Percentiles rank a stretch among this genome's conserved stretches.
Conservation (phyloP, 2,329 filamentous ascomycete species). For the Thielaviopsis euricoi region DNA sequence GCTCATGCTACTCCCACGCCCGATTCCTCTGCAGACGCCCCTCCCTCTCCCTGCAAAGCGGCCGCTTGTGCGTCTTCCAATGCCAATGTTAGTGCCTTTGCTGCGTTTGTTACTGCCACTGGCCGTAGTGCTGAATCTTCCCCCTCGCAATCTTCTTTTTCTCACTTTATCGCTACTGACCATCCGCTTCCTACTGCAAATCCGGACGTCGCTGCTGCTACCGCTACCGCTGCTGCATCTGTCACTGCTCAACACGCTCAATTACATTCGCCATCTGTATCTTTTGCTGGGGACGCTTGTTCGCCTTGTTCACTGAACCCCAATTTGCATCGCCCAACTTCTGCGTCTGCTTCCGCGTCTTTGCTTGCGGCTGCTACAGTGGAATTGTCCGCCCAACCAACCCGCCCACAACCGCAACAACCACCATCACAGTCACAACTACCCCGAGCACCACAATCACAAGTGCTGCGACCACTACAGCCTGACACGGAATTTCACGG, state of each 20-base stretch:
- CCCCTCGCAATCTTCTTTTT: background rate
- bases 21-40: background rate
- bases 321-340: background rate
- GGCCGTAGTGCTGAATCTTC: background rate
- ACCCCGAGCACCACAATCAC: background rate
- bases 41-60: background rate
- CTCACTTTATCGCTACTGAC: background rate
- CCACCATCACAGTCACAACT: background rate
- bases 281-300: background rate
- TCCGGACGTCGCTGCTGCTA: background rate
- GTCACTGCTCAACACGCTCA: background rate
- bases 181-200: background rate
- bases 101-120: background rate
- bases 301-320: background rate
- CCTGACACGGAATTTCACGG: background rate
- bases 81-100: background rate
- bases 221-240: background rate
- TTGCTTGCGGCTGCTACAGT: background rate
- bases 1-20: background rate
- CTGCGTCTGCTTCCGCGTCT: background rate
- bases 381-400: conserved; percentile 7
- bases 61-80: background rate
- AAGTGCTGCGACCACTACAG: background rate
- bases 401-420: background rate
- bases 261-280: background rate